Conservation (phyloP, 1,284 basidiomycete genomes). For the Rugiboletus extremiorientalis region DNA sequence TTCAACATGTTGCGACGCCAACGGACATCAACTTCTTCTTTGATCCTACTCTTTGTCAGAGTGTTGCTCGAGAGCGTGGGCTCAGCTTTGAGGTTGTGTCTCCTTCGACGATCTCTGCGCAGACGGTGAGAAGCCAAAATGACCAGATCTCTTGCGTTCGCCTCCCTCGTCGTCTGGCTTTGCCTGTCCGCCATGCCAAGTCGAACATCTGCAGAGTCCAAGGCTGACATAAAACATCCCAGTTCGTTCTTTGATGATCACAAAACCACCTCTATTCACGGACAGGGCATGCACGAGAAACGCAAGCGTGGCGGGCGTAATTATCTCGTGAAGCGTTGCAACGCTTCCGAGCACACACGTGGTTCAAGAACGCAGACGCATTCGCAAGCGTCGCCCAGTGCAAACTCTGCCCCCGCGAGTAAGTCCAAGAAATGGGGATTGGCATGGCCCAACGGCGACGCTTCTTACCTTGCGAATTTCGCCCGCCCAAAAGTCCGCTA, state of each 20-base stretch:
- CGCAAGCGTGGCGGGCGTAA: constrained; percentile 18
- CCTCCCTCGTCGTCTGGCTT: constrained; percentile 12
- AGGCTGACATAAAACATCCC: constrained; percentile 1
- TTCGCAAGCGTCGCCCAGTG: constrained; percentile 4
- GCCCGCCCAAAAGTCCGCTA: constrained; percentile 35
- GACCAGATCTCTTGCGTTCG: constrained; percentile 5
- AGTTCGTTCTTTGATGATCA: background rate
- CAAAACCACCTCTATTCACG: background rate
- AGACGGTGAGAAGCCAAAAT: constrained; percentile 8
- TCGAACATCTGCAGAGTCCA: constrained; percentile 4
- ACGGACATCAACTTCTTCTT: background rate
- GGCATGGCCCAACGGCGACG: constrained; percentile 48
- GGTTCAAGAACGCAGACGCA: constrained; percentile 14
- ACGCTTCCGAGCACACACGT: constrained; percentile 10
- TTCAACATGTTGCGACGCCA: constrained; percentile 1
- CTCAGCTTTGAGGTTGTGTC: background rate
- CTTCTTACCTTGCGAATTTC: constrained; percentile 34
- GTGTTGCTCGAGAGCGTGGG: background rate
- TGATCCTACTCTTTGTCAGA: background rate
- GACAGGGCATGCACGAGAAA: constrained; percentile 10
- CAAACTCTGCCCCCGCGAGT: background rate
- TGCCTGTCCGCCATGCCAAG: constrained; percentile 2
- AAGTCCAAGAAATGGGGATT: constrained; percentile 39
- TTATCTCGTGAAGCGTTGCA: constrained; percentile 20
- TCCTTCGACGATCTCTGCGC: background rate